Evolutionary conservation across 2,329 filamentous ascomycete genomes (phyloP).

Genomic region (Madurella mycetomatis): DNA sequence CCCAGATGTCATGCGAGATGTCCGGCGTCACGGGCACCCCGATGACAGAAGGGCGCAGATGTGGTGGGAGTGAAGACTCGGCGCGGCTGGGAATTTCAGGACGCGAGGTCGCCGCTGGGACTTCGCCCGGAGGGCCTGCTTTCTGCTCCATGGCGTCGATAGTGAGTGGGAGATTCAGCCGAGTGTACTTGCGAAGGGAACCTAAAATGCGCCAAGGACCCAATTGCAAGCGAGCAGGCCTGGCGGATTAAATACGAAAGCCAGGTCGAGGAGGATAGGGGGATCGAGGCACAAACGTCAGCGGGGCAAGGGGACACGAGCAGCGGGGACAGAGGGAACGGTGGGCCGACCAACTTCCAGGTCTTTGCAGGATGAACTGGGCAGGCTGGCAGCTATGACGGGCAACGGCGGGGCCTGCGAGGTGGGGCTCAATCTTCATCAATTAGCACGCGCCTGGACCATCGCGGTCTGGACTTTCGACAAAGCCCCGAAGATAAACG

Average conservation of each 20-base stretch:
- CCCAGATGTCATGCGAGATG: constrained; percentile 33
- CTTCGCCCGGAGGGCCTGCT: constrained; percentile 5
- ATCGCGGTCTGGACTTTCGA: background rate
- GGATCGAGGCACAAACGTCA: constrained; percentile 11
- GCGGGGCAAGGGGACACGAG: constrained; percentile 12
- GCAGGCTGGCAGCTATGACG: constrained; percentile 17
- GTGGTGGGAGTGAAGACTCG: constrained; percentile 30
- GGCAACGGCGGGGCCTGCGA: constrained; percentile 5
- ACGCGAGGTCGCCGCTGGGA: background rate
- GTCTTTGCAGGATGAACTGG: constrained; percentile 7
- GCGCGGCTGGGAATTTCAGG: background rate
- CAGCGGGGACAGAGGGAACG: background rate
- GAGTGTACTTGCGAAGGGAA: background rate
- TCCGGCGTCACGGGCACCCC: constrained; percentile 40
- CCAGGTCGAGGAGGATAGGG: background rate
- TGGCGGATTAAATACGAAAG: constrained; percentile 6
- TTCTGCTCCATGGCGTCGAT: constrained; percentile 20
- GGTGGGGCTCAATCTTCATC: constrained; percentile 5
- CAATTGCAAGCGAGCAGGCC: background rate
- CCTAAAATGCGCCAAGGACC: background rate
- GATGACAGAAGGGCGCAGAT: constrained; percentile 32
- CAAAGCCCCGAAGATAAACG: background rate
- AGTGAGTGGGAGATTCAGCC: background rate
- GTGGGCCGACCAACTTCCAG: background rate
- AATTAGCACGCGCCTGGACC: background rate